Percentiles rank a stretch among this genome's conserved stretches.
These are phyloP conservation scores for Jaltomata sinuosa DNA, from an alignment of 257 asterid genomes.

Conservation along the genomic window DNA sequence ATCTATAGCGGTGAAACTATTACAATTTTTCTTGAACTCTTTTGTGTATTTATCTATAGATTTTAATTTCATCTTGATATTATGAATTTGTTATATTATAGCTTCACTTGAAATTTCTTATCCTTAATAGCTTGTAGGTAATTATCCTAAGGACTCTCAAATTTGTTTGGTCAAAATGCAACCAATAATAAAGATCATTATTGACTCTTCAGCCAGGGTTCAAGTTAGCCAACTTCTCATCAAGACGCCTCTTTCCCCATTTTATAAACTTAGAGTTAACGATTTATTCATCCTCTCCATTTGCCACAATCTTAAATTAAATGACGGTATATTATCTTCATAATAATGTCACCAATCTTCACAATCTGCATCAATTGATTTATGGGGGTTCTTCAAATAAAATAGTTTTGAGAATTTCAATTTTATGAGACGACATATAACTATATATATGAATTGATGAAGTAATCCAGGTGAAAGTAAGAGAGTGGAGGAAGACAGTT, in stretches of 20 bases:
- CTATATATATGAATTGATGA: too few species aligned
- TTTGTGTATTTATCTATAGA: background rate
- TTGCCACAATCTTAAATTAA: background rate
- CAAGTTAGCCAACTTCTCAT: background rate
- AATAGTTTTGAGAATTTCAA: background rate
- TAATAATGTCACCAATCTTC: too few species aligned
- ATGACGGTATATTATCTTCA: too few species aligned
- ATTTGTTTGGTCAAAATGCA: background rate
- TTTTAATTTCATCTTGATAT: too few species aligned
- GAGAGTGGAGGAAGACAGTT: too few species aligned
- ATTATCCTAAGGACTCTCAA: background rate
- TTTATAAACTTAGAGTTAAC: background rate
- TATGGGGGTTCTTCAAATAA: background rate
- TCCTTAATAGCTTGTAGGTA: background rate
- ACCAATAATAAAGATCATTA: background rate
- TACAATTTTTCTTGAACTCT: too few species aligned
- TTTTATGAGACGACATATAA: background rate
- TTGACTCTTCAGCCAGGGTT: background rate
- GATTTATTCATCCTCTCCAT: background rate
- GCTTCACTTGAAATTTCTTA: too few species aligned
- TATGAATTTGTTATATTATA: background rate
- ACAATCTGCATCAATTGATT: background rate
- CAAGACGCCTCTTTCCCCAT: background rate
- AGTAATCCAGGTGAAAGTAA: too few species aligned
- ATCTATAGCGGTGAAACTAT: background rate